phyloP scores from a whole-genome alignment of 352 stramenopile species.

The Peronospora destructor region DNA sequence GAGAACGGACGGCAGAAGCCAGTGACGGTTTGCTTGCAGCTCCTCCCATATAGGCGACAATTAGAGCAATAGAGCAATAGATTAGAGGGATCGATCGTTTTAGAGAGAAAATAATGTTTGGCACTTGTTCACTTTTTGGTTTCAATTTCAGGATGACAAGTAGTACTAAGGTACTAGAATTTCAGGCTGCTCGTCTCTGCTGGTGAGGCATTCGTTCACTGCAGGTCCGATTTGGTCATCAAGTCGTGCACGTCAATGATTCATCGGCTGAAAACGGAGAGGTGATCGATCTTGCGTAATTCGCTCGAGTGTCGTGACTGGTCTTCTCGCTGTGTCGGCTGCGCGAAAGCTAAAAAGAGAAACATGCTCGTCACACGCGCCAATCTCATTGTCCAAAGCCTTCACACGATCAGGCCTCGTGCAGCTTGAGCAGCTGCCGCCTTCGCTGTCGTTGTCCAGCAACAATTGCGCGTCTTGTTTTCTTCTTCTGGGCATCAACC shows the following conservation, averaged over 20 bases:
- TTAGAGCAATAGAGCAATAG: not conserved
- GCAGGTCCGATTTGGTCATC: conserved; percentile 7
- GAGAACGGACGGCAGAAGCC: conserved; percentile 10
- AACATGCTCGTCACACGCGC: not conserved
- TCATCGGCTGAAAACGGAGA: conserved; percentile 9
- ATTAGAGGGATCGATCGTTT: not conserved
- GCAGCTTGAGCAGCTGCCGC: conserved; percentile 6
- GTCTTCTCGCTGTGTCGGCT: not conserved
- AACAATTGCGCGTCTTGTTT: conserved; percentile 4
- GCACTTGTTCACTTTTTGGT: no score
- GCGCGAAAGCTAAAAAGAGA: not conserved
- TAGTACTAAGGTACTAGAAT: not conserved
- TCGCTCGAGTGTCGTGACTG: conserved; percentile 1
- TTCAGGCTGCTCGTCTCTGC: conserved; percentile 9
- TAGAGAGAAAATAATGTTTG: no score
- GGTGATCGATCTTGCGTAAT: conserved; percentile 3
- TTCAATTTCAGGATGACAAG: no score
- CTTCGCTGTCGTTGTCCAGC: conserved; percentile 2
- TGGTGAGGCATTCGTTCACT: conserved; percentile 6
- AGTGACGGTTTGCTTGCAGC: conserved; percentile 25
- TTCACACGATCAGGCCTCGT: conserved; percentile 3
- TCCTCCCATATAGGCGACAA: conserved; percentile 19
- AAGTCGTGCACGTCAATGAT: conserved; percentile 6
- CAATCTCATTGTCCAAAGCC: not conserved
- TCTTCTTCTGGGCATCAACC: conserved; percentile 4